Conservation (phyloP, 2,329 filamentous ascomycete species). For the Chaetomium sp. region DNA sequence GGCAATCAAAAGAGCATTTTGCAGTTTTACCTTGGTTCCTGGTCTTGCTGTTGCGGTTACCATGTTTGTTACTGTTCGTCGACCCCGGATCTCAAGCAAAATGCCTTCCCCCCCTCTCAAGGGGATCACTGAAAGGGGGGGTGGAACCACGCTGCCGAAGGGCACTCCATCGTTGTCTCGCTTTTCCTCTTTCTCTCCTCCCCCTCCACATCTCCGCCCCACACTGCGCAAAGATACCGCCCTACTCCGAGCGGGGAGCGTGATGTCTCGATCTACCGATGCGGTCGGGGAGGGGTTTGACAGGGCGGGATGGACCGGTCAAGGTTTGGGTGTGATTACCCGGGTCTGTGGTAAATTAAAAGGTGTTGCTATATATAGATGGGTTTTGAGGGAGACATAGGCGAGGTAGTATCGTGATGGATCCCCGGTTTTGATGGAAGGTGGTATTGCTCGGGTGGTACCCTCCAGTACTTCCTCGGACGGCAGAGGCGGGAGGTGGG, state of each 20-base stretch:
- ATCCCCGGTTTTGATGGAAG: not conserved
- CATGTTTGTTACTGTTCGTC: not conserved
- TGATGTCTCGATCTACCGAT: not conserved
- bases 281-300: not conserved
- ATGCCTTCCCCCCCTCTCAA: too few species aligned
- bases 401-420: not conserved
- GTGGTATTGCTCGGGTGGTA: not conserved
- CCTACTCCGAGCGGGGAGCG: not conserved
- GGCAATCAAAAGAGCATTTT: constrained; percentile 4
- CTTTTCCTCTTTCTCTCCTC: not conserved
- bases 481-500: too few species aligned
- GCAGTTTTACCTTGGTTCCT: not conserved
- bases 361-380: constrained; percentile 11
- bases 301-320: not conserved
- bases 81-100: not conserved
- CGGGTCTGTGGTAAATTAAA: constrained; percentile 11
- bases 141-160: not conserved
- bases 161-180: not conserved
- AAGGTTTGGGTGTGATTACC: not conserved
- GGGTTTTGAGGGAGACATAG: not conserved
- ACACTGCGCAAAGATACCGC: not conserved
- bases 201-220: not conserved
- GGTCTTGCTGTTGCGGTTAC: not conserved
- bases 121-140: too few species aligned
- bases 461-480: too few species aligned